Base-by-base conservation (phyloP, 148 eudicot genomes). In the Heliosperma pusillum region DNA sequence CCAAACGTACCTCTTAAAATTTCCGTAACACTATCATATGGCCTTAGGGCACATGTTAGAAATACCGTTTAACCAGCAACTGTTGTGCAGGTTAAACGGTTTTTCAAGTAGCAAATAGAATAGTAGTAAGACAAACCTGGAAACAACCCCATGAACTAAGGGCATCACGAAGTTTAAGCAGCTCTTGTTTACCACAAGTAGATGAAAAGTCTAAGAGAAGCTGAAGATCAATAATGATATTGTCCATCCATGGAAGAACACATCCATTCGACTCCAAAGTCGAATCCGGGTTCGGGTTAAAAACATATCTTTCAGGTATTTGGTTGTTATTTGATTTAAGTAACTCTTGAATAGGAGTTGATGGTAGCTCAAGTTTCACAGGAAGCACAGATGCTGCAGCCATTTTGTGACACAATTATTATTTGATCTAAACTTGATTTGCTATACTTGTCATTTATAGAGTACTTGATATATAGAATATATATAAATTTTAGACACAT, bases 121-220 rank as follows among this genome's bases (percentile, higher is more conserved):
- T n/a, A n/a, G n/a, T 33, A 33, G 36, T 33, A 33, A 64, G 3
- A 30, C 24, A 44, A 12, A 88, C 88, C 88, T 88, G 91, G 52
- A 88, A 77, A 76, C 89, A 88, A 20, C 89, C 91, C 72, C 83
- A 82, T 4, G 79, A 80, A 74, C 42, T 53, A 50, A 88, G 80
- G 69, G 82, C 86, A 10, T 83, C 79, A 19, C 56, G 82, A 25
- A 88, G 83, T 74, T 86, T 85, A 22, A 10, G 70, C 7, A 85
- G 83, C 27, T 86, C 86, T n/a, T 72, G 21, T 57, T 70, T 52
- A 15, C 11, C 40, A 17, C 60, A 47, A 24, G 75, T 16, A 1
- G 79, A n/a, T 25, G 88, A 78, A 13, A 76, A 76, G 69, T 78
- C 76, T 11, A 73, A 56, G 25, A 85, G 76, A 17, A 70, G 78